Evolutionary conservation across 306 rosid genomes (phyloP), one percentile per base, ranked within the genome.

Genomic region (Begonia fuchsioides): DNA sequence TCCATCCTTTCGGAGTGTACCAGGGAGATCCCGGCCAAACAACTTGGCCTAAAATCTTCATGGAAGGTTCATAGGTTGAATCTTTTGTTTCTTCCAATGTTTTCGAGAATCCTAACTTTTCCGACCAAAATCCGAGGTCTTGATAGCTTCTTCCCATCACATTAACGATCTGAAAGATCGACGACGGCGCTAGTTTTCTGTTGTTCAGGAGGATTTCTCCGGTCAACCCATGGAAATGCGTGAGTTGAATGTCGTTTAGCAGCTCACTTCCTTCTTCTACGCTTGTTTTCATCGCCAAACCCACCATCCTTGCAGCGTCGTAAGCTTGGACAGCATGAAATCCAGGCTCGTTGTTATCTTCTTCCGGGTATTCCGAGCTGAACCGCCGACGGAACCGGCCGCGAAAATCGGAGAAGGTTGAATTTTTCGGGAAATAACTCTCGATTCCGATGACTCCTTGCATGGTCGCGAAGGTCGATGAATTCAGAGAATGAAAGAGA

Each of bases 81-180:
- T 9, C 47, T 58, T 26, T 8, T 26, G 7, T 26, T 26, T 56
- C 51, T n/a, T 54, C 45, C 43, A 40, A 19, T 8, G 35, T 17
- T 9, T 11, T 0, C 9, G 76, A 61, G 62, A 74, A 78, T 39
- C 70, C 67, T 32, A 17, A 14, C 55, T 47, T 61, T 26, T 73
- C 54, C 40, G 73, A 67, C 85, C 78, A 78, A 52, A 74, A 70
- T 5, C 85, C 80, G 12, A 73, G 60, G 47, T 70, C 72, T 46
- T 38, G 67, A 15, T 58, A 70, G 41, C 75, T 55, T 17, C 60
- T 70, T 11, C 77, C 80, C 1, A 57, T 15, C 54, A 73, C 75
- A 64, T 73, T 73, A 59, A 70, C 59, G 43, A 73, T 73, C 61
- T 73, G 66, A 48, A 61, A 67, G 44, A 44, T 56, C 13, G 40